These are phyloP conservation scores for Cucurbitaria berberidis DNA, from an alignment of 2,329 filamentous ascomycete genomes.

Conservation along the genomic window DNA sequence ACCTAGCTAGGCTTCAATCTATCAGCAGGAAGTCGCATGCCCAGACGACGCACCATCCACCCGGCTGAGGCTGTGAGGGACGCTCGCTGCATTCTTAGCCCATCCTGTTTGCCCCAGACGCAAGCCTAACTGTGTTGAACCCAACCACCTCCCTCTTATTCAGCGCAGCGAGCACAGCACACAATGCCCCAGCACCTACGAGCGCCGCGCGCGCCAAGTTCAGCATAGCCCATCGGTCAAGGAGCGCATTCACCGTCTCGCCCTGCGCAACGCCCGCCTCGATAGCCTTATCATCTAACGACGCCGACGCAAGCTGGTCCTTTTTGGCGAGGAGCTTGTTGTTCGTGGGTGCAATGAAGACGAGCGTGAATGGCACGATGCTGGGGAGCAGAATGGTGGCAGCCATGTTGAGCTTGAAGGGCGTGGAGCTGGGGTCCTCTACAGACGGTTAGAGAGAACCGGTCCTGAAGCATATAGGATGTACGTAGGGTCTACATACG, in stretches of 20 bases:
- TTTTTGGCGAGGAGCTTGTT: conserved; percentile 55
- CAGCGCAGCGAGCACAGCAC: conserved; percentile 34
- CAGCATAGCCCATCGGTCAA: conserved; percentile 63
- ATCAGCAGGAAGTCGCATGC: too few species aligned
- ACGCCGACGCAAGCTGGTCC: conserved; percentile 47
- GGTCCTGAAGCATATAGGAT: neutral
- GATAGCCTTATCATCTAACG: conserved; percentile 43
- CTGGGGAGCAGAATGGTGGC: conserved; percentile 55
- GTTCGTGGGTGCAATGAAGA: conserved; percentile 58
- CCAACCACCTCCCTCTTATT: conserved; percentile 33
- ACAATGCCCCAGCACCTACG: conserved; percentile 33
- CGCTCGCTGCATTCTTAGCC: neutral
- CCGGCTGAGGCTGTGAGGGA: neutral
- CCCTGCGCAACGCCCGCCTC: conserved; percentile 50
- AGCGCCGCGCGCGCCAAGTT: conserved; percentile 56
- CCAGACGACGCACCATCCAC: too few species aligned
- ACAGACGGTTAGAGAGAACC: conserved; percentile 8
- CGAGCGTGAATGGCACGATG: conserved; percentile 60
- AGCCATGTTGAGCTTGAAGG: conserved; percentile 54
- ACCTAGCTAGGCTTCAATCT: too few species aligned
- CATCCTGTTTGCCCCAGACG: conserved; percentile 15
- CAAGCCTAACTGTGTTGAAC: conserved; percentile 27
- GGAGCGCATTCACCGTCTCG: conserved; percentile 58
- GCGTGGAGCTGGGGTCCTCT: conserved; percentile 38
- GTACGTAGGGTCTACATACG: conserved; percentile 26